Evolutionary conservation across 495 filamentous ascomycete genomes (phyloP).

Genomic region (Polyplosphaeria fusca): DNA sequence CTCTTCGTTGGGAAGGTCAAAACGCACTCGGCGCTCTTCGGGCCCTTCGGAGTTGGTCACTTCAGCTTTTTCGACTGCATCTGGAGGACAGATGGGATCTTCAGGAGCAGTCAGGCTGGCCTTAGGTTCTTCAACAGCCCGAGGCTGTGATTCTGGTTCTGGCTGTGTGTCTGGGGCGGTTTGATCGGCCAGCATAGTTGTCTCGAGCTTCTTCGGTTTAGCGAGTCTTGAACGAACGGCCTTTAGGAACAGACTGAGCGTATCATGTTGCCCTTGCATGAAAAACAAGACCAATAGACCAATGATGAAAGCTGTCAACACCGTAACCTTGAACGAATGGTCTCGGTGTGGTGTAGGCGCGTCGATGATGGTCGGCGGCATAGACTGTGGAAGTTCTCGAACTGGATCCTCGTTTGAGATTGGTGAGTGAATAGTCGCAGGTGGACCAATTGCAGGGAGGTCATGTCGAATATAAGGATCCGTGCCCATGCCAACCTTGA

Average conservation of each 20-base stretch:
- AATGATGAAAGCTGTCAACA: neutral
- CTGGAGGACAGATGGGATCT: neutral
- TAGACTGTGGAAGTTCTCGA: neutral
- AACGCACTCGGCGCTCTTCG: neutral
- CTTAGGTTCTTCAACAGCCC: neutral
- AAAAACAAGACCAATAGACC: neutral
- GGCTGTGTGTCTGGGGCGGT: neutral
- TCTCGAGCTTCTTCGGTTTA: neutral
- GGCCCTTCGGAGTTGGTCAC: neutral
- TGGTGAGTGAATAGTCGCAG: neutral
- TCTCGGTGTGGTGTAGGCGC: too few relatives aligned
- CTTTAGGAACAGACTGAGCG: neutral
- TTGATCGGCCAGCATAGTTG: neutral
- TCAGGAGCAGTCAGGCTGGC: neutral
- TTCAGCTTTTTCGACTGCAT: neutral
- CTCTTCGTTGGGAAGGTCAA: constrained; percentile 30
- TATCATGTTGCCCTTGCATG: neutral
- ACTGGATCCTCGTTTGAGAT: neutral
- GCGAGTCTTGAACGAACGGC: neutral
- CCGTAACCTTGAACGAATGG: too few relatives aligned
- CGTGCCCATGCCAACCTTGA: neutral
- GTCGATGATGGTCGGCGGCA: neutral
- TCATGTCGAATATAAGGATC: constrained; percentile 1
- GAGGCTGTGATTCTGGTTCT: neutral
- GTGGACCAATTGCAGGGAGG: neutral